A percentile compares a stretch with the other conserved stretches of the same genome.
Conservation (phyloP, 345 rosid genomes). For the Ricinus communis region DNA sequence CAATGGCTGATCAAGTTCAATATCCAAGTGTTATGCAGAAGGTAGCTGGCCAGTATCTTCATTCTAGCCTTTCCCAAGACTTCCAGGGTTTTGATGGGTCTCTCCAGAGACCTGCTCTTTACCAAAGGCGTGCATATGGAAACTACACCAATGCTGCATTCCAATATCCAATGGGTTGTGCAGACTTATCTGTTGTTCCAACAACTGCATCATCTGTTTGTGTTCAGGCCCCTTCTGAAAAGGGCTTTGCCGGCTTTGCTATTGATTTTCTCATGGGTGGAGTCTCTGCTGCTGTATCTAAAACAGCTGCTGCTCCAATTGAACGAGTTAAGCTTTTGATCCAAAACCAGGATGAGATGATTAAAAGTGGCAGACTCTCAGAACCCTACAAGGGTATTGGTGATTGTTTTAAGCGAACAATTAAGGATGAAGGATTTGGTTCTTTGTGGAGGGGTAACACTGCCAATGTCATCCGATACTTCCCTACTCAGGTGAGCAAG, state of each 20-base stretch:
- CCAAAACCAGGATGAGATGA: slow-evolving; percentile 41
- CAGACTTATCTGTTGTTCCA: slow-evolving; percentile 31
- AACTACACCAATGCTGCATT: slow-evolving; percentile 68
- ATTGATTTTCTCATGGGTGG: slow-evolving; percentile 43
- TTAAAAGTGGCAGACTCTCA: slow-evolving; percentile 34
- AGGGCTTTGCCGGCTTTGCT: slow-evolving; percentile 31
- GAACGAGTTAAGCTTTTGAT: slow-evolving; percentile 39
- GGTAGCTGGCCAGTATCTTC: slow-evolving; percentile 62
- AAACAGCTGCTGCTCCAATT: slow-evolving; percentile 40
- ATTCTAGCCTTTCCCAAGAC: slow-evolving; percentile 46
- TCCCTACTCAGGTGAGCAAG: slow-evolving; percentile 34
- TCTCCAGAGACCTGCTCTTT: slow-evolving; percentile 48
- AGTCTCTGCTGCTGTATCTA: slow-evolving; percentile 40
- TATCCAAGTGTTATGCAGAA: slow-evolving; percentile 69
- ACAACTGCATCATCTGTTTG: slow-evolving; percentile 27
- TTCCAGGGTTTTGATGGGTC: slow-evolving; percentile 36
- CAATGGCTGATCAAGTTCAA: slow-evolving; percentile 77
- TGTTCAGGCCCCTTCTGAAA: slow-evolving; percentile 33
- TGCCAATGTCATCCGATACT: slow-evolving; percentile 39
- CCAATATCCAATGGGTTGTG: slow-evolving; percentile 35
- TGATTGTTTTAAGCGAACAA: slow-evolving; percentile 35
- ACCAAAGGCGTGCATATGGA: slow-evolving; percentile 55
- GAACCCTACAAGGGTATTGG: slow-evolving; percentile 39
- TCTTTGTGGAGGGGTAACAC: slow-evolving; percentile 40
- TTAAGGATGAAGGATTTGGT: slow-evolving; percentile 21